Base-by-base conservation (phyloP, 345 rosid genomes). In the Angophora floribunda region DNA sequence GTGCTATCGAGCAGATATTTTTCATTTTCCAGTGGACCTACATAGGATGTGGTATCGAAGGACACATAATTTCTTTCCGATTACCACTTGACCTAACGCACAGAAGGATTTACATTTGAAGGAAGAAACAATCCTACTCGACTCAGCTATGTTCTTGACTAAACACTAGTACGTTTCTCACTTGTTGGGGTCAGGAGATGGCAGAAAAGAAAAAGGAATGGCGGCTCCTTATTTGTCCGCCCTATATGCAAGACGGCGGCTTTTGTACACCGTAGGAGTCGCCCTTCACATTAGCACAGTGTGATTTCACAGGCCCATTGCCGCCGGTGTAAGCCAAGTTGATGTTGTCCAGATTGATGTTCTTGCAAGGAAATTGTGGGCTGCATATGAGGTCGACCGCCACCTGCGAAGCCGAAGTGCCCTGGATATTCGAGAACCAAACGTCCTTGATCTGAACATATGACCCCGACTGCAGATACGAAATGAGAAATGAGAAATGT, bases 141-240 rank as follows among this genome's bases (percentile, higher is more conserved):
- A 59, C 65, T 13, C 1, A 24, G n/a, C 65, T 4, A 26, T 26
- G 65, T 59, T 57, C 28, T 57, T 9, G 26, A 22, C 63, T 24
- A 22, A 57, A 59, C 51, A 63, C 26, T 52, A 85, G 85, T 36
- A 96, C 95, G 97, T 89, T 90, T 96, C 91, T 90, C 94, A 87
- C 63, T 57, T 57, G 63, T 57, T n/a, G 12, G 61, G 28, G 7
- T 53, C n/a, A 6, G n/a, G n/a, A 24, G 63, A 22, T 9, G 5
- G 6, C 41, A 36, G 41, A 36, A 36, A 36, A 36, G 1, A 4
- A 57, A 57, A 57, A 57, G 12, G 9, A 8, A 21, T 19, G 11
- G 4, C 21, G 21, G 59, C 26, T 21, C 8, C 59, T 7, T 21
- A 55, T 55, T 55, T 55, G 24, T 53, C 59, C 8, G 24, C 21